Conservation (phyloP, 768 basidiomycete genomes). For the Boletus subcaerulescens region DNA sequence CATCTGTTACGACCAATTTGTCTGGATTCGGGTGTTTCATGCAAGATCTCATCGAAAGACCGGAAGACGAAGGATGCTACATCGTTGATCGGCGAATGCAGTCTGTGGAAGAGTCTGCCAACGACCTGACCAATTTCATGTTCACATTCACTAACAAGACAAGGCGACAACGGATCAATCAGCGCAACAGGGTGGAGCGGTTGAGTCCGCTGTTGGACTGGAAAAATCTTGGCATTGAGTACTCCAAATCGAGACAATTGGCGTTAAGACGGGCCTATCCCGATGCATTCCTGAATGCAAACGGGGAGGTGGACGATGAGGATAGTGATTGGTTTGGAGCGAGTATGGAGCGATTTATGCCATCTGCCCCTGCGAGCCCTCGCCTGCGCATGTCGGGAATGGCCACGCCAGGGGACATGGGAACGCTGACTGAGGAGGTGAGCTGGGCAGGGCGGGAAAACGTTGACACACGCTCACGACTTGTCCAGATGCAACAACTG, state of each 20-base stretch:
- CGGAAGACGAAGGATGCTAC: conserved; percentile 94
- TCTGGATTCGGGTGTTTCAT: conserved; percentile 99
- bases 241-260: conserved; percentile 91
- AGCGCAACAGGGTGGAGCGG: conserved; percentile 96
- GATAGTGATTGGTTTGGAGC: conserved; percentile 36
- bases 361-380: conserved; percentile 88
- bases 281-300: conserved; percentile 75
- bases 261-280: conserved; percentile 93
- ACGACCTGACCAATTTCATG: conserved; percentile 74
- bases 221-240: conserved; percentile 98
- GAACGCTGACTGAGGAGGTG: conserved; percentile 85
- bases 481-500: conserved; percentile 77
- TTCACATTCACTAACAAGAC: conserved; percentile 77
- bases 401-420: conserved; percentile 92
- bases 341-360: conserved; percentile 65
- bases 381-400: conserved; percentile 67
- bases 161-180: conserved; percentile 96
- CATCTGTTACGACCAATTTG: conserved; percentile 94
- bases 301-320: conserved; percentile 49
- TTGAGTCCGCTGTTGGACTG: conserved; percentile 92
- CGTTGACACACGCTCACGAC: not conserved
- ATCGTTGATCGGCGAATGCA: conserved; percentile 91
- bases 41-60: conserved; percentile 95
- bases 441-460: conserved; percentile 10
- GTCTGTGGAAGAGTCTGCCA: conserved; percentile 89